Conservation (phyloP, 768 basidiomycete species). For the Russula griseocarnosa region DNA sequence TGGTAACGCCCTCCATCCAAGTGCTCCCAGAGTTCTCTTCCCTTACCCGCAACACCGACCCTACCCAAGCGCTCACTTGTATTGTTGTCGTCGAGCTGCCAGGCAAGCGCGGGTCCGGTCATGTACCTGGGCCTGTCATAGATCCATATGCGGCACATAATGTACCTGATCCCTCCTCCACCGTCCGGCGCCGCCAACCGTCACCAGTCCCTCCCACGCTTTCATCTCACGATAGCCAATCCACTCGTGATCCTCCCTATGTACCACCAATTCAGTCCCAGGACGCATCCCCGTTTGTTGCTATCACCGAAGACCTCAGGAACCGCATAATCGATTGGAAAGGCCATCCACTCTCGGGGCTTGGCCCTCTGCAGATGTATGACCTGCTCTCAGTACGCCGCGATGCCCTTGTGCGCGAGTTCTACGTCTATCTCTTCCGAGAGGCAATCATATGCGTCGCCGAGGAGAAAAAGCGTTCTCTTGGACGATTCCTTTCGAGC, state of each 20-base stretch:
- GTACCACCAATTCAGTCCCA: slow-evolving; percentile 24
- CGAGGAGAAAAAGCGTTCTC: slow-evolving; percentile 83
- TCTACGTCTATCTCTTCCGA: slow-evolving; percentile 94
- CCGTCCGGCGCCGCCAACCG: slow-evolving; percentile 33
- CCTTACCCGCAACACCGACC: slow-evolving; percentile 62
- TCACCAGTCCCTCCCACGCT: slow-evolving; percentile 33
- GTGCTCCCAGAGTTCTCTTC: slow-evolving; percentile 89
- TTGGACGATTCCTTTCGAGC: slow-evolving; percentile 68
- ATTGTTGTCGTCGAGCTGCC: slow-evolving; percentile 92
- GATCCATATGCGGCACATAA: slow-evolving; percentile 41
- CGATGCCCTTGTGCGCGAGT: slow-evolving; percentile 86
- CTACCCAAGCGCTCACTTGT: slow-evolving; percentile 85
- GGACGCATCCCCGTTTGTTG: slow-evolving; percentile 71
- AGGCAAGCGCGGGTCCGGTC: slow-evolving; percentile 51
- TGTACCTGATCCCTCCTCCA: slow-evolving; percentile 22
- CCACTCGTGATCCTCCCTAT: slow-evolving; percentile 18
- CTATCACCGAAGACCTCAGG: slow-evolving; percentile 84
- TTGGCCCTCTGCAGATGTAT: slow-evolving; percentile 88
- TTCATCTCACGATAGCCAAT: slow-evolving; percentile 18
- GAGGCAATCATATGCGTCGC: slow-evolving; percentile 96
- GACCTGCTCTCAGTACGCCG: slow-evolving; percentile 86
- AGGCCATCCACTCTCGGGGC: slow-evolving; percentile 83
- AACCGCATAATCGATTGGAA: slow-evolving; percentile 95
- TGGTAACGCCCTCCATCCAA: slow-evolving; percentile 90
- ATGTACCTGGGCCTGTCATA: slow-evolving; percentile 35